phyloP scores from a whole-genome alignment of 306 rosid species.

The Oemleria cerasiformis region DNA sequence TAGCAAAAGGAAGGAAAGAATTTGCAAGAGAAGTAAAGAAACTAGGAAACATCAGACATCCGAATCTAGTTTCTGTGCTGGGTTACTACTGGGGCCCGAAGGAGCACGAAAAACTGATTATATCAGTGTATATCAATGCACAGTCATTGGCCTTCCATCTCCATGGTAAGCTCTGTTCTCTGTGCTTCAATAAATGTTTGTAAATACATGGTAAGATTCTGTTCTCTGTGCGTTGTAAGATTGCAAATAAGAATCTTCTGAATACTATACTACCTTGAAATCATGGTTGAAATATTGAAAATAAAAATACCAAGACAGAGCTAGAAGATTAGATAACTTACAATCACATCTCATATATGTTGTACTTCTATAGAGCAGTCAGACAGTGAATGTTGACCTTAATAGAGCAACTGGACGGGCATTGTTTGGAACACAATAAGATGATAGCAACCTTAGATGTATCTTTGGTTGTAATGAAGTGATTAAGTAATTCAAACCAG shows the following conservation, averaged over 20 bases:
- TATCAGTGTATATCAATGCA: constrained; percentile 64
- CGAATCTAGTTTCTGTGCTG: constrained; percentile 57
- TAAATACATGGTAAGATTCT: constrained; percentile 44
- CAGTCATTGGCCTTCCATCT: constrained; percentile 63
- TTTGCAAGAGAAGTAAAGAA: constrained; percentile 70
- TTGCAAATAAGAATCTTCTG: neutral
- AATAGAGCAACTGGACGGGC: no score
- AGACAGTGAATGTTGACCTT: no score
- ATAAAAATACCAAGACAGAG: neutral
- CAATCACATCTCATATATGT: neutral
- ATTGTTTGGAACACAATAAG: no score
- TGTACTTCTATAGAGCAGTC: no score
- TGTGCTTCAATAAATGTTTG: neutral
- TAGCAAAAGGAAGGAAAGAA: constrained; percentile 73
- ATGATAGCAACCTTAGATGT: no score
- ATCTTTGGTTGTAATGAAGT: no score
- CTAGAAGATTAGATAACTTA: neutral
- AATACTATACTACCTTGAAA: neutral
- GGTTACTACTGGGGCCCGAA: constrained; percentile 74
- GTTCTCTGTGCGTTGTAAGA: constrained; percentile 9
- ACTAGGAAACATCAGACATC: constrained; percentile 78
- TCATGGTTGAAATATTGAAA: neutral
- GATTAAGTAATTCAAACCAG: no score
- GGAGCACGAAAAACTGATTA: constrained; percentile 67
- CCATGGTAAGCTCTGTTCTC: constrained; percentile 47